Evolutionary conservation across 2,329 filamentous ascomycete species (phyloP).

Genomic region (Exophiala lecanii-corni): DNA sequence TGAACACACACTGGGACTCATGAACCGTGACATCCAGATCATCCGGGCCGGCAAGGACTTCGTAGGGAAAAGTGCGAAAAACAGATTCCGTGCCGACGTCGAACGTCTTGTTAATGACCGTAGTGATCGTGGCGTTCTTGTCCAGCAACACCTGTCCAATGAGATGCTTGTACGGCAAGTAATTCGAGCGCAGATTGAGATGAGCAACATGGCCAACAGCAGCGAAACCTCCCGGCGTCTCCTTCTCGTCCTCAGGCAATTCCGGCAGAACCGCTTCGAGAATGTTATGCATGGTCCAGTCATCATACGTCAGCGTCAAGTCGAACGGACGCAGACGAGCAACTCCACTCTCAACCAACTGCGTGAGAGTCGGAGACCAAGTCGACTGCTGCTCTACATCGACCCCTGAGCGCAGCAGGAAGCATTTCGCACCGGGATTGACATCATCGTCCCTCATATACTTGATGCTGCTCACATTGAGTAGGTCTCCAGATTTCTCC

Average conservation of each 20-base stretch:
- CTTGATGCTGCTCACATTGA: conserved; percentile 60
- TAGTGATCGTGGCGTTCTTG: conserved; percentile 77
- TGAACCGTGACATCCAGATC: conserved; percentile 78
- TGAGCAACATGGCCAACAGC: conserved; percentile 87
- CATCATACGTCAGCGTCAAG: conserved; percentile 72
- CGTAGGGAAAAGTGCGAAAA: conserved; percentile 89
- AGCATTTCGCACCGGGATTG: conserved; percentile 33
- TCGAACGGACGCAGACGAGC: conserved; percentile 71
- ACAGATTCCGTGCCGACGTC: conserved; percentile 79
- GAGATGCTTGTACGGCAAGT: conserved; percentile 77
- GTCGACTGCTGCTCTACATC: conserved; percentile 56
- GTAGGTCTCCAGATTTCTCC: conserved; percentile 59
- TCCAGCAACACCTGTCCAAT: conserved; percentile 83
- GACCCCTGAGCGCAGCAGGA: conserved; percentile 37
- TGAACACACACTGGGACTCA: conserved; percentile 80
- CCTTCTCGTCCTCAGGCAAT: conserved; percentile 60
- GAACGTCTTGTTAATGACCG: conserved; percentile 94
- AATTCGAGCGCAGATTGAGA: conserved; percentile 79
- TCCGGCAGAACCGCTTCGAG: conserved; percentile 76
- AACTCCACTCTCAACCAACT: conserved; percentile 64
- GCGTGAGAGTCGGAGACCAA: conserved; percentile 67
- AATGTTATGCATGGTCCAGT: conserved; percentile 85
- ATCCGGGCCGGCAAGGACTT: conserved; percentile 75
- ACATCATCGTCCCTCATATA: conserved; percentile 52
- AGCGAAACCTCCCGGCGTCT: conserved; percentile 81